These are phyloP conservation scores for Apiospora pterosperma DNA, from an alignment of 2,329 filamentous ascomycete species.

Conservation along the genomic window DNA sequence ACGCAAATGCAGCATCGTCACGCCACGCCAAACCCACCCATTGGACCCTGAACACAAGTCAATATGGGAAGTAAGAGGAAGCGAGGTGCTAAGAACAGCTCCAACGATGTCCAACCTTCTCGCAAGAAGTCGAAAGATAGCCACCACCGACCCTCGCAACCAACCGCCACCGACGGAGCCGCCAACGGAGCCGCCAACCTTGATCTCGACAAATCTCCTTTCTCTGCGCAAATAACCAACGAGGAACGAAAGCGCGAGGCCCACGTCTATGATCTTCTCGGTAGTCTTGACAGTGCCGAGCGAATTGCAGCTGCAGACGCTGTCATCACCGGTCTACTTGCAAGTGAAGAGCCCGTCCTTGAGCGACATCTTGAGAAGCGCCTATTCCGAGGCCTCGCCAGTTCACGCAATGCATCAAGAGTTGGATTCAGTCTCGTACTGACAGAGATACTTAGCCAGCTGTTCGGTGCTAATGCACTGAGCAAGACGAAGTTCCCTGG, in stretches of 20 bases:
- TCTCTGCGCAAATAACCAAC: constrained; percentile 45
- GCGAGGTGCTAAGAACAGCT: constrained; percentile 29
- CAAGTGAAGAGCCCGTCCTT: constrained; percentile 49
- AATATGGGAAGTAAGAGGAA: constrained; percentile 42
- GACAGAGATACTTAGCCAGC: constrained; percentile 72
- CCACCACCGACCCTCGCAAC: constrained; percentile 6
- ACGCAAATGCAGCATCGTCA: background rate
- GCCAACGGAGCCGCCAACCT: constrained; percentile 17
- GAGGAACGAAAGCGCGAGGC: constrained; percentile 58
- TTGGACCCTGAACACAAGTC: constrained; percentile 2
- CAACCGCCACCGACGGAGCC: constrained; percentile 14
- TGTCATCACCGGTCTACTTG: constrained; percentile 54
- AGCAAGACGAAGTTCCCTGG: constrained; percentile 45
- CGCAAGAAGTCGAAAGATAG: constrained; percentile 35
- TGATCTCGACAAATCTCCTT: constrained; percentile 39
- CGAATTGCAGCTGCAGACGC: constrained; percentile 57
- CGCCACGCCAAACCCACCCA: background rate
- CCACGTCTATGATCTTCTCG: constrained; percentile 57
- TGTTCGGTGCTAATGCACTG: constrained; percentile 54
- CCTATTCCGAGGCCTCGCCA: constrained; percentile 84
- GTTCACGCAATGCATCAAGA: constrained; percentile 82
- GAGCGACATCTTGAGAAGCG: constrained; percentile 60
- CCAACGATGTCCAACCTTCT: constrained; percentile 23
- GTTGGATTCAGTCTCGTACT: constrained; percentile 87
- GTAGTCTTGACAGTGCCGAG: constrained; percentile 54